Base-by-base conservation (phyloP, 2,329 filamentous ascomycete genomes). In the Teratosphaeriaceae sp. region DNA sequence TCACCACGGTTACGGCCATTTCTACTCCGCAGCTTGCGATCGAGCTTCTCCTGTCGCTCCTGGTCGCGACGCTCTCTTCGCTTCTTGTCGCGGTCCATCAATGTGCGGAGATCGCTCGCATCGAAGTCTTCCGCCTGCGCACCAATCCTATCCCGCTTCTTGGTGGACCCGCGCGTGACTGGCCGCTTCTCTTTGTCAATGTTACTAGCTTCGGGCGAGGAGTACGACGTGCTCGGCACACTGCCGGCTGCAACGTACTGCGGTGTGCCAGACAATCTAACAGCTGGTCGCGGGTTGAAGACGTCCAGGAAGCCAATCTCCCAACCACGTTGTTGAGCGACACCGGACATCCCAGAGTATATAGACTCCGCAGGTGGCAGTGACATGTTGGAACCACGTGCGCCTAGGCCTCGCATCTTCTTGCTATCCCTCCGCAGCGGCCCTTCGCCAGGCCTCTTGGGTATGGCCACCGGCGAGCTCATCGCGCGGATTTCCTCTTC, bases 401-500 rank as follows among this genome's bases (percentile, higher is more conserved):
- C 27, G 54, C 80, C 72, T 50, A 78, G 72, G 18, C 74, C 76
- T 42, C 78, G 80, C 41, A 77, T 71, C 59, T 80, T 80, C 63
- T 80, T 83, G 59, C 76, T 85, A 52, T 87, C 76, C 62, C 72
- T 76, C 45, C 78, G 75, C 35, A 84, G 74, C 21, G 56, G 56
- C 12, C 52, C 58, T 24, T 62, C 60, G 15, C 58, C 55, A 4
- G 48, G 47, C 40, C 85, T 78, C 41, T 72, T 74, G 15, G 71
- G 66, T 47, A 80, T 68, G 5, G 85, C 80, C 52, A 82, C 76
- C 2, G 75, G 73, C 47, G 79, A 78, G 58, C 79, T 85, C 84
- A 96, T 86, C 42, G 86, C 81, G 60, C 82, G 85, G 59, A 96
- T 88, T 65, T 95, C 88, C 49, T 86, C 86, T 65, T 95, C 89